These are phyloP conservation scores for Amauroascus niger DNA, from an alignment of 2,329 filamentous ascomycete species.

Conservation along the genomic window DNA sequence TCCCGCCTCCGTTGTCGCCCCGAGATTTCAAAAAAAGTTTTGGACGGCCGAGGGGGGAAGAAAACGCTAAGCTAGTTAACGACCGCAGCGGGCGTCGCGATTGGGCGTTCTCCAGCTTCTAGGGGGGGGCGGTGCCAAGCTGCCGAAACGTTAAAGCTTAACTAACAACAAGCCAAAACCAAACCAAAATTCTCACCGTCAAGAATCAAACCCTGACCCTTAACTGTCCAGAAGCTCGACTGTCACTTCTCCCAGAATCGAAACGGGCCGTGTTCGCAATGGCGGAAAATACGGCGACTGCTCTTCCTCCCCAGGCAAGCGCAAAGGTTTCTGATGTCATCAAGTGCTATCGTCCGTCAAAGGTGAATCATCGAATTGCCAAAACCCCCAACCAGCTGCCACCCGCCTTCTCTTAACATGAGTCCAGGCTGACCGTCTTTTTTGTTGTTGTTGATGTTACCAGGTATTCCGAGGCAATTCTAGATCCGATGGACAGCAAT, in stretches of 20 bases:
- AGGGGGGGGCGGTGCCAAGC: conserved; percentile 1
- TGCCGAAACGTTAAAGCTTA: background rate
- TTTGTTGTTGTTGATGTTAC: conserved; percentile 2
- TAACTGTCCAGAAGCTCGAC: no score
- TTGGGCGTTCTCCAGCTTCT: conserved; percentile 5
- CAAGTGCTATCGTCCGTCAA: conserved; percentile 65
- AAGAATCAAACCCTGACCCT: no score
- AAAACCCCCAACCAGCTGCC: no score
- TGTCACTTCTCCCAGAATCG: no score
- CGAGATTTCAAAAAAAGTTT: conserved; percentile 7
- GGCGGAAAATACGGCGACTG: conserved; percentile 21
- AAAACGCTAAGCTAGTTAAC: no score
- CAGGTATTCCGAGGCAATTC: conserved; percentile 27
- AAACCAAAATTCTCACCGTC: no score
- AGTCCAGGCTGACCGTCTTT: background rate
- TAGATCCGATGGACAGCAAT: conserved; percentile 40
- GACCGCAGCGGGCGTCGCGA: no score
- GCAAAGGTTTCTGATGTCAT: conserved; percentile 66
- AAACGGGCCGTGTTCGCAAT: conserved; percentile 13
- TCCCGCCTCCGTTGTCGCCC: background rate
- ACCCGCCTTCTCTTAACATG: background rate
- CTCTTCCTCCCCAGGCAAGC: conserved; percentile 20
- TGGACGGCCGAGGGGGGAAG: background rate
- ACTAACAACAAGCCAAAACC: background rate
- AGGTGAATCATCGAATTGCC: conserved; percentile 44